Conservation (phyloP, 352 stramenopile species). For the Pythium monospermum region DNA sequence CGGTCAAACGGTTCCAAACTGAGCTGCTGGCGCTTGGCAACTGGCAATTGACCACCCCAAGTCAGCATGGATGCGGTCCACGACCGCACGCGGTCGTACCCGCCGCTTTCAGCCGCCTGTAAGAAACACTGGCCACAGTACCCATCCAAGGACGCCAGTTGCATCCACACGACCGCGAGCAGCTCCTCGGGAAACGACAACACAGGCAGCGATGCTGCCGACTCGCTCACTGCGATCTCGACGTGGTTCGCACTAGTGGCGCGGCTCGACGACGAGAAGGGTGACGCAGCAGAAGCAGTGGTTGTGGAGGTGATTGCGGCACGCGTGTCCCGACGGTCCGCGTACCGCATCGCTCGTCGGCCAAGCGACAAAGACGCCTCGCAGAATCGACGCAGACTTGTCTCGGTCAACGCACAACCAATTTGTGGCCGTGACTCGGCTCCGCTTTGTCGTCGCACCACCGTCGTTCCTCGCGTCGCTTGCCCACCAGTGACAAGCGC, state of each 20-base stretch:
- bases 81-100: constrained; percentile 74
- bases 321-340: constrained; percentile 11
- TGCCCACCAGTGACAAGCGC: neutral
- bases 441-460: constrained; percentile 40
- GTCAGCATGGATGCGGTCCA: constrained; percentile 70
- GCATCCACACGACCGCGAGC: constrained; percentile 78
- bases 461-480: constrained; percentile 4
- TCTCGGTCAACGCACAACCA: constrained; percentile 59
- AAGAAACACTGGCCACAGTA: constrained; percentile 80
- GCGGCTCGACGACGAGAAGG: neutral
- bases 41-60: constrained; percentile 59
- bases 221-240: constrained; percentile 22
- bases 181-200: constrained; percentile 55
- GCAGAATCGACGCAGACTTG: constrained; percentile 56
- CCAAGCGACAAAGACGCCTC: constrained; percentile 60
- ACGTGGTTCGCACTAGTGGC: constrained; percentile 3
- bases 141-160: constrained; percentile 68
- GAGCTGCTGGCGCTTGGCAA: constrained; percentile 22
- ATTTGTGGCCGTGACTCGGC: constrained; percentile 42
- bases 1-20: constrained; percentile 66
- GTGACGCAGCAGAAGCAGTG: neutral
- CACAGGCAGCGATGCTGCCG: neutral
- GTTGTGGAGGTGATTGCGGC: neutral
- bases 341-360: constrained; percentile 49
- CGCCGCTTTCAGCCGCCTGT: constrained; percentile 66